Evolutionary conservation across 2,329 filamentous ascomycete genomes (phyloP), one percentile per base, ranked within the genome.

Genomic region (Trichoderma lentiforme): DNA sequence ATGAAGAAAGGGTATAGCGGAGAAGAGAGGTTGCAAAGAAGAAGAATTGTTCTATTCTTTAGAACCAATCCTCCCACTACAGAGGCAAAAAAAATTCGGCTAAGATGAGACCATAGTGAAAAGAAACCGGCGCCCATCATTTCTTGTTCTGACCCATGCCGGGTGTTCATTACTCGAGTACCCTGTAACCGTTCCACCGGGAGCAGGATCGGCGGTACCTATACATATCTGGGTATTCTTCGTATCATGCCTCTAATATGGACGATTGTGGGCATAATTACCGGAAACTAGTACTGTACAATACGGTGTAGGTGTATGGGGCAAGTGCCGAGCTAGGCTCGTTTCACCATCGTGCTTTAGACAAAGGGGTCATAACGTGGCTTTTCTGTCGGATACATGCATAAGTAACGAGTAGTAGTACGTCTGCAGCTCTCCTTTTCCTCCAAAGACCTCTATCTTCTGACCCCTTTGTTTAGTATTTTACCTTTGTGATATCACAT

Each of bases 91-190:
- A 61, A 18, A 57, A 61, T 61, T 69, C 66, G 56, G 26, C 66
- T 30, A 26, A n/a, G 36, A 69, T 69, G 66, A 69, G 66, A 69
- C 66, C 34, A 21, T 34, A 47, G 66, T 61, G 56, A 61, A 61
- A 61, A 61, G 24, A 61, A 51, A 69, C 8, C 43, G 21, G 18
- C 36, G 36, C 53, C 32, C 28, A n/a, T 47, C 66, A 69, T 61
- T 69, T 69, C 66, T 51, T 69, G 56, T 32, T 32, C 60, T 47
- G 57, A 34, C 56, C 56, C 66, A 68, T 68, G 64, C 66, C n/a
- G 47, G n/a, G 36, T 34, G 56, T 69, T 69, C 66, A 69, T 69
- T 69, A 69, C 66, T 69, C 65, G 53, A 58, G 53, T 21, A 58
- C 15, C 32, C 9, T 24, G 9, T 26, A 32, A 28, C 53, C 34